Base-by-base conservation (phyloP, 2,329 filamentous ascomycete genomes). In the Penicillium polonicum region DNA sequence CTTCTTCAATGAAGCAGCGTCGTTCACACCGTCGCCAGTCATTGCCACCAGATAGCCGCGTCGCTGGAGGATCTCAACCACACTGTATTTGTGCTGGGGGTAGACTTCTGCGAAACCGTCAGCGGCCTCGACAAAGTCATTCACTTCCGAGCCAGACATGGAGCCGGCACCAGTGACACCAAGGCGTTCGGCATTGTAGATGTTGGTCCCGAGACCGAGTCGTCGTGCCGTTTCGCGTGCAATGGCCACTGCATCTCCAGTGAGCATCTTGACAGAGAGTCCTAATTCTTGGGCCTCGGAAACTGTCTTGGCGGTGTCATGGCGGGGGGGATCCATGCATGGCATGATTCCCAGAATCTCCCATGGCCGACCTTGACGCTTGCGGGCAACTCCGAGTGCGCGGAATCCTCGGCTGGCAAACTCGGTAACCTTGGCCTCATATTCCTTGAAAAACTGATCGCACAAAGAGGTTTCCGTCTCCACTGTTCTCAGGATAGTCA, bases 21-120 rank as follows among this genome's bases (percentile, higher is more conserved):
- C 91, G 79, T 96, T 96, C 80, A 96, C 91, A 84, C 91, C 91
- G 68, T 96, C 92, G 83, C 91, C 91, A 78, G 91, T 96, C 92
- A 96, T 96, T 75, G 91, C 92, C 79, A 95, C 91, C 41, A 96
- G 85, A 79, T 95, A 92, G 66, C 91, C 91, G 85, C 91, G 90
- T 80, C 93, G 89, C 80, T 96, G 91, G 50, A 96, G 85, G 72
- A 95, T 95, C 79, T 95, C 91, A 69, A 96, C 91, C 76, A 94
- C 91, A 65, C 91, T 90, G 81, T 92, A 95, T 83, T 96, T 96
- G 85, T 96, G 91, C 80, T 96, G 90, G 68, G 91, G 91, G 83
- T 94, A 95, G 58, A 96, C 91, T 75, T 96, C 91, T 65, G 92
- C 91, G 78, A 96, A 96, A 80, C 91, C 92, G 83, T 96, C 91